Conservation (phyloP, 139 green algal genomes). For the Chlorella sp. region DNA sequence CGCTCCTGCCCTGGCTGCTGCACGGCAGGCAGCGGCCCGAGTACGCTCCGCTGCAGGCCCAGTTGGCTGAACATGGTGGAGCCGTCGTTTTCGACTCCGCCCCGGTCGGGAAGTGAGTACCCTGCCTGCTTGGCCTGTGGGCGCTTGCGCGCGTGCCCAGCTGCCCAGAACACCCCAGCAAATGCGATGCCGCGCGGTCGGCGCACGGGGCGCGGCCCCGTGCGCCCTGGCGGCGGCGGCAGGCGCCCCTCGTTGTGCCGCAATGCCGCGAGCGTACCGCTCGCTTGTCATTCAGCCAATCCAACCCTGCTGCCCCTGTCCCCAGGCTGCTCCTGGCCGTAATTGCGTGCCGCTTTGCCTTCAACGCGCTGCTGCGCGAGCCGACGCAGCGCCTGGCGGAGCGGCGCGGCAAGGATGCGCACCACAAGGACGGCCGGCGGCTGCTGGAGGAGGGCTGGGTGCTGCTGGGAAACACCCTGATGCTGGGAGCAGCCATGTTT, state of each 20-base stretch:
- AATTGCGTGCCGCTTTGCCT: background rate
- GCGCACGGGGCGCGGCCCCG: too few relatives aligned
- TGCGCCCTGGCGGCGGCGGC: background rate
- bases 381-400: background rate
- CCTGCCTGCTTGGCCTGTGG: background rate
- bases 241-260: background rate
- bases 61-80: background rate
- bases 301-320: background rate
- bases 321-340: constrained; percentile 4
- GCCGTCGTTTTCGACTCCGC: background rate
- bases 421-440: constrained; percentile 7
- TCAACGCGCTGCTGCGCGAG: constrained; percentile 10
- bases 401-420: background rate
- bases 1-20: constrained; percentile 21
- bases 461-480: constrained; percentile 20
- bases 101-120: background rate
- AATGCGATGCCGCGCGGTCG: background rate
- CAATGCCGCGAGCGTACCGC: background rate
- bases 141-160: background rate
- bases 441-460: constrained; percentile 49
- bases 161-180: background rate
- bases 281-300: background rate
- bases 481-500: constrained; percentile 16
- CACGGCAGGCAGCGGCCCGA: background rate
- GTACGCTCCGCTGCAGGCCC: background rate